Evolutionary conservation across 495 filamentous ascomycete species (phyloP), one percentile per base, ranked within the genome.

Genomic region (Daldinia loculata): DNA sequence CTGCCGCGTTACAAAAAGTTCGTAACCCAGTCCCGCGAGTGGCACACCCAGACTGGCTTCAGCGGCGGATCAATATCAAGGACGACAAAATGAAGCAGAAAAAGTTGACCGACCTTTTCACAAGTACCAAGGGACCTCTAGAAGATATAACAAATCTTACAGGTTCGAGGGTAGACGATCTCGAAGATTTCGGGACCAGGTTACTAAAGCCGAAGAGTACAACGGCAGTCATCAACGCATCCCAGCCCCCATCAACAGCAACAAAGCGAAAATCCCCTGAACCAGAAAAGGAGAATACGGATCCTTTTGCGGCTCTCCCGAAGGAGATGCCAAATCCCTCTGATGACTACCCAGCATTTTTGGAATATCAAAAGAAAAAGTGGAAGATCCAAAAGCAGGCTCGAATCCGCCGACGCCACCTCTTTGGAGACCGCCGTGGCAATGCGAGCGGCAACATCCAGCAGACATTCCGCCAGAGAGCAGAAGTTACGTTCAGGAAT

Each of bases 351-450:
- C 80, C 86, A 24, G 93, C 88, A 0, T 99, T 97, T 83, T 80
- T 99, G 52, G 86, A 91, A 76, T 99, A 99, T 74, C 95, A 99
- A 76, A 99, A 99, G 80, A 88, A 93, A 80, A 99, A 99, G 78
- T 99, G 95, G 95, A 97, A 93, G 80, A 92, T 99, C 29, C 95
- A 99, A 77, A 96, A 93, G 75, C 92, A 97, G 78, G 94, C 95
- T 43, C 88, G 95, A 43, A 86, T 90, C 72, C 91, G 95, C 11
- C 87, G 95, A 51, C 88, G 94, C 45, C 95, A 99, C 75, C 84
- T 98, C 3, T 99, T 98, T 74, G 95, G 95, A 34, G 95, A 99
- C 69, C 80, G 81, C 17, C 90, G 91, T 52, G 86, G 85, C 11
- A 89, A 87, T 67, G 83, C 87, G 50, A 84, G 88, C 22, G 92